A percentile compares a stretch with the other conserved stretches of the same genome.
phyloP scores from a whole-genome alignment of 2,329 filamentous ascomycete species.

The Alternaria gaisen region DNA sequence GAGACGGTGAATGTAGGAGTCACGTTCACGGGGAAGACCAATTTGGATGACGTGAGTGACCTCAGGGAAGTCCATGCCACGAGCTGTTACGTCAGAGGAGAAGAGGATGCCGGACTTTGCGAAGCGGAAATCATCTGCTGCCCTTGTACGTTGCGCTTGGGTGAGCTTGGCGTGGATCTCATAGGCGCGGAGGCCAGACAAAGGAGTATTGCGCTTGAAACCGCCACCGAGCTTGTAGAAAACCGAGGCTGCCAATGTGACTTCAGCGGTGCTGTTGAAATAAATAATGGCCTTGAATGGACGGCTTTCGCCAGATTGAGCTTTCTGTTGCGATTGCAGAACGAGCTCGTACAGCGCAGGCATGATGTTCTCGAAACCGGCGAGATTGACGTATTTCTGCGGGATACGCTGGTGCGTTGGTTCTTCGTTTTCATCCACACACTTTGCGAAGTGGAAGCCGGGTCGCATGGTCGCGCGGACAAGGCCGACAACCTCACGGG shows the following conservation, averaged over 20 bases:
- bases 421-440: conserved; percentile 80
- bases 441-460: conserved; percentile 88
- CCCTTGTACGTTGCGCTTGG: conserved; percentile 73
- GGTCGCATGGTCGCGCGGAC: conserved; percentile 81
- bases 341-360: conserved; percentile 81
- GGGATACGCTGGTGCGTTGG: conserved; percentile 87
- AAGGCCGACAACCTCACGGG: conserved; percentile 79
- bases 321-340: conserved; percentile 64
- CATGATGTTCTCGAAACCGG: conserved; percentile 77
- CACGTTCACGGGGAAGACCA: conserved; percentile 55
- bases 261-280: conserved; percentile 79
- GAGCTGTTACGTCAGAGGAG: conserved; percentile 61
- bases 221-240: conserved; percentile 61
- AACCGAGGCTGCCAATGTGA: conserved; percentile 69
- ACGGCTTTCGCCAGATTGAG: conserved; percentile 51
- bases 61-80: conserved; percentile 64
- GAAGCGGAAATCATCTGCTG: conserved; percentile 75
- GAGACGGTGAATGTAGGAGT: conserved; percentile 62
- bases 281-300: conserved; percentile 98
- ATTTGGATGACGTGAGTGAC: conserved; percentile 63
- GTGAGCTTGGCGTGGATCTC: conserved; percentile 82
- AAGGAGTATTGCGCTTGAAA: conserved; percentile 40
- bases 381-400: conserved; percentile 75
- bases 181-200: conserved; percentile 53
- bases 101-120: conserved; percentile 64